Percentiles rank a stretch among this genome's conserved stretches.
phyloP scores from a whole-genome alignment of 768 basidiomycete genomes.

The Podaxis mareebaensis region DNA sequence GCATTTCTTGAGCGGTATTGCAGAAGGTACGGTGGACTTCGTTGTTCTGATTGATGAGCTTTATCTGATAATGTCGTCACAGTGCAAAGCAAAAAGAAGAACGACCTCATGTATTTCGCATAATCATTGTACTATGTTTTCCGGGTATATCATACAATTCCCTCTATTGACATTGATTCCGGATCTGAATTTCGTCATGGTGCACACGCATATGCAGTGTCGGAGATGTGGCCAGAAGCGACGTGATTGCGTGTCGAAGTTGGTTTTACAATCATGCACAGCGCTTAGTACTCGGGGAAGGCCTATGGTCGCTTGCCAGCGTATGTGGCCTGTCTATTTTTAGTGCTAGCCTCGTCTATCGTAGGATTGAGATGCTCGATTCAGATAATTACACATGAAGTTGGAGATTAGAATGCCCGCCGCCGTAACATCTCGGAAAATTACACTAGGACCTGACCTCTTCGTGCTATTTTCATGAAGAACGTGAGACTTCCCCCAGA shows the following conservation, averaged over 20 bases:
- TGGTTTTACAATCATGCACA: neutral
- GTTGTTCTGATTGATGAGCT: slow-evolving; percentile 4
- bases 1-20: slow-evolving; percentile 92
- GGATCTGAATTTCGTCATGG: neutral
- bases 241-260: neutral
- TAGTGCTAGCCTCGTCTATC: neutral
- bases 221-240: neutral
- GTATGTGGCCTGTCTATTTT: neutral
- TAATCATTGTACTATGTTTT: slow-evolving; percentile 36
- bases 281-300: neutral
- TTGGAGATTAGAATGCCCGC: no score
- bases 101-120: slow-evolving; percentile 92
- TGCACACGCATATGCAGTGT: neutral
- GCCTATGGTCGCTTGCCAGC: neutral
- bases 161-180: neutral
- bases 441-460: no score
- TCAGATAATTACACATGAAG: no score
- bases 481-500: no score
- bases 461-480: no score
- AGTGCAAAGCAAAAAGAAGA: slow-evolving; percentile 99
- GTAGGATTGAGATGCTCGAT: neutral
- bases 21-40: slow-evolving; percentile 60
- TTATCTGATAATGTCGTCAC: slow-evolving; percentile 27
- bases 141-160: slow-evolving; percentile 3
- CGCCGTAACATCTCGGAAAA: no score